Evolutionary conservation across 2,329 filamentous ascomycete species (phyloP).

Genomic region (Cadophora sp.): DNA sequence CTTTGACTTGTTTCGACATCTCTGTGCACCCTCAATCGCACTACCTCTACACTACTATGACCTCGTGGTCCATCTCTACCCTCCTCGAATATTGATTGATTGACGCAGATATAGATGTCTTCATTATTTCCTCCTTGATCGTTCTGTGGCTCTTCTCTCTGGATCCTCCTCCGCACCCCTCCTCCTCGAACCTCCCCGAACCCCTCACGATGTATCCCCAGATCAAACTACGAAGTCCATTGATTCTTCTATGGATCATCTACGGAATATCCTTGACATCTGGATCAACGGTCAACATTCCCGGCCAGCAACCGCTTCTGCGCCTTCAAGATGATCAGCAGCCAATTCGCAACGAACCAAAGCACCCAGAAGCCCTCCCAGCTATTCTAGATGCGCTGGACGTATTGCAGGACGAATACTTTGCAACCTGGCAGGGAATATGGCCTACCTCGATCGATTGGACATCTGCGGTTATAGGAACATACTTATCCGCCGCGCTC

Average conservation of each 20-base stretch:
- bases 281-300: slow-evolving; percentile 15
- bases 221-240: slow-evolving; percentile 16
- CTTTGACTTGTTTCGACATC: slow-evolving; percentile 10
- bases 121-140: slow-evolving; percentile 28
- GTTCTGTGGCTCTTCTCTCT: slow-evolving; percentile 16
- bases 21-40: slow-evolving; percentile 14
- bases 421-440: slow-evolving; percentile 76
- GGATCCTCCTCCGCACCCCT: slow-evolving; percentile 13
- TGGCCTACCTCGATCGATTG: slow-evolving; percentile 92
- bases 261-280: slow-evolving; percentile 7
- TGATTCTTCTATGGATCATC: slow-evolving; percentile 27
- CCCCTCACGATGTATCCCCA: slow-evolving; percentile 31
- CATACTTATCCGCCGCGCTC: slow-evolving; percentile 76
- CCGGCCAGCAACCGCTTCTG: slow-evolving; percentile 22
- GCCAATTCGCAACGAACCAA: slow-evolving; percentile 24
- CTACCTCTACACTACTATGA: slow-evolving; percentile 19
- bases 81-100: slow-evolving; percentile 1
- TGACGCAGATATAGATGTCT: slow-evolving; percentile 36
- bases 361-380: slow-evolving; percentile 32
- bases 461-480: slow-evolving; percentile 86
- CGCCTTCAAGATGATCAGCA: slow-evolving; percentile 21
- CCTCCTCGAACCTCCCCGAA: slow-evolving; percentile 12
- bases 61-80: slow-evolving; percentile 24
- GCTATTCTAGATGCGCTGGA: slow-evolving; percentile 65
- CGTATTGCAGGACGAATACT: slow-evolving; percentile 80